Base-by-base conservation (phyloP, 345 rosid genomes). In the Nephelium lappaceum region DNA sequence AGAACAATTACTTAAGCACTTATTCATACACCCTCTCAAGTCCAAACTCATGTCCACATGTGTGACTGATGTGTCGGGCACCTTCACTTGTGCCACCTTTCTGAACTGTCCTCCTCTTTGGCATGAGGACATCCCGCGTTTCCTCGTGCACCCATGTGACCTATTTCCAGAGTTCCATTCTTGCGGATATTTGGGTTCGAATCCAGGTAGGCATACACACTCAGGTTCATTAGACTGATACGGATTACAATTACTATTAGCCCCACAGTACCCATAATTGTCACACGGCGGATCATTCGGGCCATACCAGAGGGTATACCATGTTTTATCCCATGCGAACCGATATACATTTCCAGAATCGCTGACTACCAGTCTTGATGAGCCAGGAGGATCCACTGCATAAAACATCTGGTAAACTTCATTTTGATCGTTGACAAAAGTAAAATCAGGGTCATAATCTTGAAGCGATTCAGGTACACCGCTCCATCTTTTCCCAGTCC, bases 401-500 rank as follows among this genome's bases (percentile, higher is more conserved):
- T 31, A 2, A 31, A 2, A 31, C 36, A 3, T 31, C 36, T 2
- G 36, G 3, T 31, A 31, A 31, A 87, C 71, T 82, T 89, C 95
- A 25, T 79, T 84, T 0, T 36, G 68, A 21, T 53, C 81, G 19
- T 60, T 78, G 47, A 87, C 85, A 72, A 63, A 84, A 0, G 86
- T 89, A 63, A 42, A 88, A 63, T 11, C 67, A 16, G 16, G 53
- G 4, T 82, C 75, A 31, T 31, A 31, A 31, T 31, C 3, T n/a
- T n/a, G n/a, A 1, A 31, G 3, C 36, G 3, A 2, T 67, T 81
- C 87, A 5, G 94, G 97, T 23, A 94, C 87, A n/a, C 95, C 95
- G 61, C 86, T 92, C 95, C 88, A 91, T 76, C 90, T 84, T 19
- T 62, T 72, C 6, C 93, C 93, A 7, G 88, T 93, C 94, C 94